phyloP scores from a whole-genome alignment of 2,329 filamentous ascomycete genomes.

The Colletotrichum sidae region DNA sequence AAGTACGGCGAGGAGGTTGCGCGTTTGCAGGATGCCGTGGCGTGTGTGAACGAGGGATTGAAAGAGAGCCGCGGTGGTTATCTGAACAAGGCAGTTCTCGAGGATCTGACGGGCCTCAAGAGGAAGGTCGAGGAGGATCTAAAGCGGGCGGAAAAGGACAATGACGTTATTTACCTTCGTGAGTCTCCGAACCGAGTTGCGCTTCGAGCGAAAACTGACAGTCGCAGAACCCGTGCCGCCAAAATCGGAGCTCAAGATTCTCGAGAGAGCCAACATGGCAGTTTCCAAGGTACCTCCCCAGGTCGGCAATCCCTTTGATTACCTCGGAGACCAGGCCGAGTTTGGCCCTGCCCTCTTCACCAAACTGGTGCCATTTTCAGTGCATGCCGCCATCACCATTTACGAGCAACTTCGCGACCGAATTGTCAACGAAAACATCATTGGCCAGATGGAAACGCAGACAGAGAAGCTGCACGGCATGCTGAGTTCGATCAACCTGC shows the following conservation, averaged over 20 bases:
- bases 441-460: slow-evolving; percentile 84
- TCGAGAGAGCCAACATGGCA: slow-evolving; percentile 93
- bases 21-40: slow-evolving; percentile 82
- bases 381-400: slow-evolving; percentile 94
- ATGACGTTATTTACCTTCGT: slow-evolving; percentile 93
- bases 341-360: slow-evolving; percentile 89
- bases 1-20: slow-evolving; percentile 97
- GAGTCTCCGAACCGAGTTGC: slow-evolving; percentile 43
- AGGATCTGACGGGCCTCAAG: slow-evolving; percentile 87
- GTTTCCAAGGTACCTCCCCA: slow-evolving; percentile 82
- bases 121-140: slow-evolving; percentile 86
- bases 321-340: slow-evolving; percentile 82
- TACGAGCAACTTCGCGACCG: slow-evolving; percentile 93
- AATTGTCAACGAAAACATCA: slow-evolving; percentile 88
- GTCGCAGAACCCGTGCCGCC: slow-evolving; percentile 77
- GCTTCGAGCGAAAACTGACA: slow-evolving; percentile 44
- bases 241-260: slow-evolving; percentile 86
- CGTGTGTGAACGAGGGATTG: slow-evolving; percentile 86
- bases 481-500: slow-evolving; percentile 85
- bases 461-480: slow-evolving; percentile 84
- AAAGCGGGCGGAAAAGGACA: slow-evolving; percentile 94
- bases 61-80: slow-evolving; percentile 81
- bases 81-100: slow-evolving; percentile 83
- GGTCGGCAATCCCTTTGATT: slow-evolving; percentile 81
- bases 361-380: slow-evolving; percentile 93